These are phyloP conservation scores for Cryomyces minteri DNA, from an alignment of 495 filamentous ascomycete species.

Conservation along the genomic window DNA sequence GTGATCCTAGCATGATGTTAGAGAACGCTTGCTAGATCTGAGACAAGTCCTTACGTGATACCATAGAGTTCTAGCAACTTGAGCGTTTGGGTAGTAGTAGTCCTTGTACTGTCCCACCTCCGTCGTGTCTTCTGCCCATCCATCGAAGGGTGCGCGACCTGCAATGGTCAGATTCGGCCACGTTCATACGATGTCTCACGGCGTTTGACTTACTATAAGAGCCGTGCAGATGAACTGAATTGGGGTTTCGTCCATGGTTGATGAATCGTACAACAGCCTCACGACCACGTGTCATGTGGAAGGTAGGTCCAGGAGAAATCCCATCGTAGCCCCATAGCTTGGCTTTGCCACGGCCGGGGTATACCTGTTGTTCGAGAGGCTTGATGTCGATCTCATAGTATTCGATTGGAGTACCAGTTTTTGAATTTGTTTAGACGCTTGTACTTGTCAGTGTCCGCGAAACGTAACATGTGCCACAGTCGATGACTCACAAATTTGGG, in stretches of 20 bases:
- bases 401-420: constrained; percentile 8
- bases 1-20: constrained; percentile 17
- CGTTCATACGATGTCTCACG: too few species aligned
- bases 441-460: neutral
- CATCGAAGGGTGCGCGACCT: constrained; percentile 21
- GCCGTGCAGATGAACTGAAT: constrained; percentile 33
- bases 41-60: constrained; percentile 19
- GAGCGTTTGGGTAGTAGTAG: constrained; percentile 29
- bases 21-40: too few species aligned
- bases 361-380: constrained; percentile 25
- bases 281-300: constrained; percentile 23
- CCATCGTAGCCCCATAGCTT: constrained; percentile 34
- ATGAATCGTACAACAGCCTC: constrained; percentile 33
- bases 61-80: constrained; percentile 29
- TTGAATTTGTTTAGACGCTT: neutral
- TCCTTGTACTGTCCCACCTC: constrained; percentile 15
- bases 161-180: too few species aligned
- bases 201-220: constrained; percentile 16
- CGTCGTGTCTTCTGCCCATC: constrained; percentile 34
- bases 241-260: constrained; percentile 25
- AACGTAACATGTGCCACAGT: neutral
- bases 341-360: constrained; percentile 26
- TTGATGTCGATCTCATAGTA: constrained; percentile 32
- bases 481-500: neutral
- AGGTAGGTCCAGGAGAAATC: constrained; percentile 32